Base-by-base conservation (phyloP, 2,329 filamentous ascomycete genomes). In the Monilinia laxa region DNA sequence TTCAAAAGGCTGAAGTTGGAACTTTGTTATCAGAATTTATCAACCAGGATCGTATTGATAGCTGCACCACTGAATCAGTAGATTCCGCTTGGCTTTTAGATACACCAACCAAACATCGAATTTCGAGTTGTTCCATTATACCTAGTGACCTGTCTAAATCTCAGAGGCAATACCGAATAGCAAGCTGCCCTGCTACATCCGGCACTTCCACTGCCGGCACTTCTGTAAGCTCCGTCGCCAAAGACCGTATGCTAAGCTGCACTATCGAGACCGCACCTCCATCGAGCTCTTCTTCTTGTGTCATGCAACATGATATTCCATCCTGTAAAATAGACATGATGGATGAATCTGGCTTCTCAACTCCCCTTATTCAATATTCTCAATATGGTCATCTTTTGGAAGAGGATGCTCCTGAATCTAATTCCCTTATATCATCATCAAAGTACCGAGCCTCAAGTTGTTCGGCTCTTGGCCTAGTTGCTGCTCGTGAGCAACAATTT, bases 71-170 rank as follows among this genome's bases (percentile, higher is more conserved):
- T 25, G 53, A 38, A 51, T 64, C 62, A 5, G 28, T 57, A 9
- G 52, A 56, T 28, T 47, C 53, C 4, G 25, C 62, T 20, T 25
- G 40, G 53, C 14, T 38, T 28, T 47, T 38, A 6, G 62, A 47
- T 25, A 47, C 25, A 40, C 42, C 51, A 57, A 35, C n/a, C 25
- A 40, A 64, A 25, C 62, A 64, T 65, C 53, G 54, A 58, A 40
- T 65, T 38, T 59, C 62, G 18, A 59, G 62, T 14, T 65, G 28
- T 28, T 45, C 54, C 18, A 16, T 49, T 42, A n/a, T 38, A 20
- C 45, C 62, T 51, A 25, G 42, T 9, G 35, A 59, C 2, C 11
- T 16, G 2, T 49, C 38, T 23, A 45, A 45, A 20, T 63, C 52
- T 18, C 25, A 49, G 16, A 47, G 28, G 25, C 14, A 47, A 51